Percentiles rank a stretch among this genome's conserved stretches.
These are phyloP conservation scores for Psilocybe azurescens DNA, from an alignment of 768 basidiomycete species.

Conservation along the genomic window DNA sequence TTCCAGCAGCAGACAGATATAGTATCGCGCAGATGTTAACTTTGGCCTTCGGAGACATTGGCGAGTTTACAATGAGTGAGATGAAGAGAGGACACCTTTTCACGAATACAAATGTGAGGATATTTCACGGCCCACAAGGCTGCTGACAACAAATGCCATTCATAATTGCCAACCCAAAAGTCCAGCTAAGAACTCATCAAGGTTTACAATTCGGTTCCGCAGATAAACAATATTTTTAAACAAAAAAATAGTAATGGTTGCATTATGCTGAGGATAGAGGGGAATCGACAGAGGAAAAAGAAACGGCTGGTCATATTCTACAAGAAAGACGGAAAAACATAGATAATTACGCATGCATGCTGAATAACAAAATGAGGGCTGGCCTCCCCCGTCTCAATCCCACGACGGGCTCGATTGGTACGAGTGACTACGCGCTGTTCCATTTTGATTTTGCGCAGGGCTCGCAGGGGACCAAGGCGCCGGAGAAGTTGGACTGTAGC, in stretches of 20 bases:
- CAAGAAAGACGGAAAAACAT: constrained; percentile 25
- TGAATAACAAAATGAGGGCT: constrained; percentile 16
- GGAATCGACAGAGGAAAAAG: neutral
- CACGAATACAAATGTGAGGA: no score
- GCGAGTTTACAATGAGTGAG: no score
- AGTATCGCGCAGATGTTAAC: no score
- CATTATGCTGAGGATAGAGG: neutral
- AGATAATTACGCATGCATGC: constrained; percentile 31
- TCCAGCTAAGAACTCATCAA: no score
- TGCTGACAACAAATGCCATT: no score
- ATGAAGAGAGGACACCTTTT: no score
- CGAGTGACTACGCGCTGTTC: constrained; percentile 43
- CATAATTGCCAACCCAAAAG: no score
- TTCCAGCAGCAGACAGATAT: no score
- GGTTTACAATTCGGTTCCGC: neutral
- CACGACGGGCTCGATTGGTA: constrained; percentile 59
- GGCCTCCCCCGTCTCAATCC: constrained; percentile 39
- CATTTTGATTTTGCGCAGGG: constrained; percentile 70
- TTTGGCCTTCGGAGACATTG: no score
- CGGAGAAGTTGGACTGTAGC: constrained; percentile 88
- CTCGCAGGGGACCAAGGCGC: constrained; percentile 77
- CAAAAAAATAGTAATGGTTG: neutral
- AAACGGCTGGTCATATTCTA: constrained; percentile 27
- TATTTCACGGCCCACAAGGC: no score
- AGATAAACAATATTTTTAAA: neutral